Percentiles rank a stretch among this genome's conserved stretches.
These are phyloP conservation scores for Seiridium cupressi DNA, from an alignment of 2,329 filamentous ascomycete species.

Conservation along the genomic window DNA sequence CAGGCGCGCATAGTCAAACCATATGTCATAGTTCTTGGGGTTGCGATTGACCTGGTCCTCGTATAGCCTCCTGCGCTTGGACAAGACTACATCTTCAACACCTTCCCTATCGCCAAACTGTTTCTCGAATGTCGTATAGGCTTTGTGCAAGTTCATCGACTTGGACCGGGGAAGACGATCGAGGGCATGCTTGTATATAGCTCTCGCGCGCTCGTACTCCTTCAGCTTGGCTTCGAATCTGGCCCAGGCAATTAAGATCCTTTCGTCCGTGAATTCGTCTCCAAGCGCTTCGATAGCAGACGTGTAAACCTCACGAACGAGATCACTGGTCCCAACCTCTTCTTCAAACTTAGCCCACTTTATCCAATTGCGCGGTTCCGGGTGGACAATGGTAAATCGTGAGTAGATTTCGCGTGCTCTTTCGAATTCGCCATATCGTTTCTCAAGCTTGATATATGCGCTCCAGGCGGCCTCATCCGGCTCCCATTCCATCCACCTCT, in stretches of 20 bases:
- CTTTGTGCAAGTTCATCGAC: conserved; percentile 81
- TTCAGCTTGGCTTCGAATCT: conserved; percentile 92
- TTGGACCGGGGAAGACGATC: conserved; percentile 88
- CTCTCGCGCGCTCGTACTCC: conserved; percentile 88
- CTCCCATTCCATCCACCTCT: conserved; percentile 98
- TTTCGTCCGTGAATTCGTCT: conserved; percentile 95
- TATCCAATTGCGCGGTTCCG: conserved; percentile 95
- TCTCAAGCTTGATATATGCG: conserved; percentile 95
- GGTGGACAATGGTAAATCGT: conserved; percentile 87
- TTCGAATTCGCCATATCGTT: conserved; percentile 89
- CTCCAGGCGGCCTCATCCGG: conserved; percentile 95
- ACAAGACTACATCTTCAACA: conserved; percentile 93
- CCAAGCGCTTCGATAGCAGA: conserved; percentile 84
- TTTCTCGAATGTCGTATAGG: conserved; percentile 97
- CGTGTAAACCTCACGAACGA: conserved; percentile 90
- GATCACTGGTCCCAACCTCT: conserved; percentile 86
- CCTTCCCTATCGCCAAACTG: conserved; percentile 93
- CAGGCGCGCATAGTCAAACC: conserved; percentile 92
- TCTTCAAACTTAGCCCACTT: conserved; percentile 98
- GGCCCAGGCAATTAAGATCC: conserved; percentile 93
- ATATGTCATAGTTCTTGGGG: conserved; percentile 92
- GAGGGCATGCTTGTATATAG: conserved; percentile 95
- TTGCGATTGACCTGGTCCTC: conserved; percentile 94
- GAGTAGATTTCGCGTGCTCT: conserved; percentile 87
- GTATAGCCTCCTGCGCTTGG: conserved; percentile 88